Evolutionary conservation across 371 early-diverging fungal genomes (phyloP), one percentile per base, ranked within the genome.

Genomic region (Lichtheimia ramosa): DNA sequence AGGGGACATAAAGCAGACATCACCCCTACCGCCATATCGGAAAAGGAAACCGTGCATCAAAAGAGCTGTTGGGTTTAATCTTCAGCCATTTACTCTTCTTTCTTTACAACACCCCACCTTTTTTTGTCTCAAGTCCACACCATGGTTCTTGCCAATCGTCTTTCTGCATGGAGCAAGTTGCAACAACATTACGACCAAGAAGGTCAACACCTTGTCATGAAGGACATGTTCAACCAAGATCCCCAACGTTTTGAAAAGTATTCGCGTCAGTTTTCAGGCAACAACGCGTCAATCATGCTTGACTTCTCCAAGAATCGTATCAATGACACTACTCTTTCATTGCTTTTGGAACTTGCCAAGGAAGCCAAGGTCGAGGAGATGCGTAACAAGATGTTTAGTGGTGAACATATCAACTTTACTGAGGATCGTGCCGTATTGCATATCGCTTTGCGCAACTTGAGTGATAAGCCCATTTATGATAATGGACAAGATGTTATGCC

Each of bases 361-460:
- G 95, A 96, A 71, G 87, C 92, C 46, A 84, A 92, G 52, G 90
- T 98, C 43, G 90, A 89, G 68, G 88, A 86, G 51, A 88, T 88
- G 87, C 88, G 96, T 59, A 79, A 87, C 56, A 87, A 88, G 75
- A 97, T 99, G 98, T 97, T 97, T 69, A 61, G 72, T n/a, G 99
- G 99, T 51, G 92, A 93, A 58, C 88, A 83, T 63, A 97, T 99
- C 79, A 99, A 99, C 84, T 93, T 92, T 64, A 99, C 99, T 28
- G 99, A 99, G 84, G 83, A 94, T 63, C 92, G 99, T 48, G 90
- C 97, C 23, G 99, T 99, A 28, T 89, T 99, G 39, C 99, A 99
- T 71, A 83, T 95, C 41, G 95, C 97, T 8, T 86, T 99, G 54
- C 89, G 99, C 65, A 95, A 98, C 76, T 76, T 87, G 52, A 81